Base-by-base conservation (phyloP, 306 rosid genomes). In the Quercus bicolor region DNA sequence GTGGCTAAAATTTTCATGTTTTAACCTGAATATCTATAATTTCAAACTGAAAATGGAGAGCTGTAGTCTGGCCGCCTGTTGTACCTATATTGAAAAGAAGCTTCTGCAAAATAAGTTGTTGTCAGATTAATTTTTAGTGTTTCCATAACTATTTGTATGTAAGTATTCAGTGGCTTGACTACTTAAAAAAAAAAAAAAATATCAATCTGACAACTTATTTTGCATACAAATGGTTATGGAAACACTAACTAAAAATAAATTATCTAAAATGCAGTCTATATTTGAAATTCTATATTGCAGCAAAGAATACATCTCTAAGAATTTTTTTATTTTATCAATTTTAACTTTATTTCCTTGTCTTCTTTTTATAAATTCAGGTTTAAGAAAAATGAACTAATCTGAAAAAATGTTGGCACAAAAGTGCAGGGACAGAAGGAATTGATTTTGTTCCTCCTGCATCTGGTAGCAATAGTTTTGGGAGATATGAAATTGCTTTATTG, bases 381-480 rank as follows among this genome's bases (percentile, higher is more conserved):
- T 68, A 37, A 56, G 70, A 43, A 56, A 75, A 56, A 80, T 80
- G 62, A 85, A 81, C 83, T 83, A 71, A 84, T 85, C 80, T 78
- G 69, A 72, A 78, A 80, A 80, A 78, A 76, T 86, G 64, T 83
- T 85, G 87, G 86, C 53, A 81, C 87, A 85, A 91, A 88, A 94
- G 98, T 92, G 97, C 98, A 94, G 98, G 98, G 97, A 91, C 90
- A 23, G 97, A 94, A 88, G 98, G 98, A 89, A 86, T 86, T 85
- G 98, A 92, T 84, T 86, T 80, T 75, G 83, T 88, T 79, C 90
- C 97, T 82, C 88, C 95, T 15, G 84, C 82, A 51, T 80, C 86
- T 82, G 86, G 90, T 77, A 78, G 84, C 77, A 89, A 79, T 84
- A 84, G 71, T 85, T 87, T 84, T 76, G 98, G 98, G 78, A 91